A percentile compares a stretch with the other conserved stretches of the same genome.
phyloP scores from a whole-genome alignment of 768 basidiomycete genomes.

The Russula abietina region DNA sequence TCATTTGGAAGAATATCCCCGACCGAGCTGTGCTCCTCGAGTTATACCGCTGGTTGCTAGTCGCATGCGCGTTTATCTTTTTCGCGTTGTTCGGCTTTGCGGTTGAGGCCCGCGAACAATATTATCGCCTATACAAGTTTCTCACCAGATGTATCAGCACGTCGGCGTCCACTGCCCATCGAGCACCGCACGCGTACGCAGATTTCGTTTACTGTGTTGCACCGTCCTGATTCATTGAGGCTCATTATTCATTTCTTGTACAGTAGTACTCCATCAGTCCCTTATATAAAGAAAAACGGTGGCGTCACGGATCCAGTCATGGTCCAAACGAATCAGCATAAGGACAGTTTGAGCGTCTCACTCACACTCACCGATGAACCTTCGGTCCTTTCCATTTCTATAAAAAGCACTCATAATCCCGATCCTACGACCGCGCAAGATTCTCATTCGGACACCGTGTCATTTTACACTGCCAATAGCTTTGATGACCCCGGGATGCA shows the following conservation, averaged over 20 bases:
- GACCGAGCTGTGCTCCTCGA: not conserved
- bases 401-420: not conserved
- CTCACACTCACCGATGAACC: not conserved
- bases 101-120: not conserved
- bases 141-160: constrained; percentile 26
- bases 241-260: not conserved
- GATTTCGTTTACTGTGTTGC: not conserved
- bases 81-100: not conserved
- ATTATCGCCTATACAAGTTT: not conserved
- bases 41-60: not conserved
- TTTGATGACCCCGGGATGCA: not conserved
- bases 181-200: constrained; percentile 7
- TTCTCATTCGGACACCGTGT: not conserved
- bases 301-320: not conserved
- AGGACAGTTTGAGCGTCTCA: not conserved
- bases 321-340: not conserved
- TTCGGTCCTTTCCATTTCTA: not conserved
- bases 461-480: constrained; percentile 3
- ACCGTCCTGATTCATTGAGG: not conserved
- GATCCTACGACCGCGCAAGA: not conserved
- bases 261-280: not conserved
- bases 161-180: not conserved
- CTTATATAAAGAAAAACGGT: not conserved
- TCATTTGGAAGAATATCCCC: constrained; percentile 35
- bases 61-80: not conserved